These are phyloP conservation scores for Santalum album DNA, from an alignment of 164 flowering plant genomes.

Conservation along the genomic window DNA sequence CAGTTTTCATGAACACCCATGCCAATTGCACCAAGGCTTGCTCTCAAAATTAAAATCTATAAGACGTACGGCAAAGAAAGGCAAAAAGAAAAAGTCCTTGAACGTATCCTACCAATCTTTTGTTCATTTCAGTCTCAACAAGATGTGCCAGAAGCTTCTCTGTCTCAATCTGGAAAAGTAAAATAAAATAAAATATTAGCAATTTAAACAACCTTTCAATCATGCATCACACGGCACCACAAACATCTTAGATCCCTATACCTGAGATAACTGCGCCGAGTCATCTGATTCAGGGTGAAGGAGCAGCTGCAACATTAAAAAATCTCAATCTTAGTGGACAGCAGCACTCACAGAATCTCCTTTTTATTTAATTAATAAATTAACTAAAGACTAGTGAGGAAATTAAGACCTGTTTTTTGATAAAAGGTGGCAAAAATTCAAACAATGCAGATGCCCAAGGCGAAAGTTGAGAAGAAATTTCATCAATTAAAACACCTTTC, in stretches of 20 bases:
- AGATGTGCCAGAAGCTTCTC: slow-evolving; percentile 96
- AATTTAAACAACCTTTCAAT: no score
- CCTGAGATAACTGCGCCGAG: slow-evolving; percentile 98
- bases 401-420: slow-evolving; percentile 95
- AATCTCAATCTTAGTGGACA: not conserved
- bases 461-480: slow-evolving; percentile 80
- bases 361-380: no score
- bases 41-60: no score
- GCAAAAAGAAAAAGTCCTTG: no score
- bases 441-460: slow-evolving; percentile 99
- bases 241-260: slow-evolving; percentile 7
- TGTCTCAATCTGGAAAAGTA: slow-evolving; percentile 82
- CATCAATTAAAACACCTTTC: slow-evolving; percentile 68
- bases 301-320: slow-evolving; percentile 31
- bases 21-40: no score
- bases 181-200: not conserved
- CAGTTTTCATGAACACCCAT: no score
- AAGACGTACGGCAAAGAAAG: no score
- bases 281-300: slow-evolving; percentile 87
- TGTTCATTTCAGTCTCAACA: slow-evolving; percentile 88
- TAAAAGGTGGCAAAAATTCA: slow-evolving; percentile 86
- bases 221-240: no score
- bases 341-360: not conserved
- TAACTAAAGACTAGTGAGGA: no score
- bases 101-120: slow-evolving; percentile 70